Percentiles rank a stretch among this genome's conserved stretches.
Conservation (phyloP, 108 stramenopile genomes). For the Discostella pseudostelligera region DNA sequence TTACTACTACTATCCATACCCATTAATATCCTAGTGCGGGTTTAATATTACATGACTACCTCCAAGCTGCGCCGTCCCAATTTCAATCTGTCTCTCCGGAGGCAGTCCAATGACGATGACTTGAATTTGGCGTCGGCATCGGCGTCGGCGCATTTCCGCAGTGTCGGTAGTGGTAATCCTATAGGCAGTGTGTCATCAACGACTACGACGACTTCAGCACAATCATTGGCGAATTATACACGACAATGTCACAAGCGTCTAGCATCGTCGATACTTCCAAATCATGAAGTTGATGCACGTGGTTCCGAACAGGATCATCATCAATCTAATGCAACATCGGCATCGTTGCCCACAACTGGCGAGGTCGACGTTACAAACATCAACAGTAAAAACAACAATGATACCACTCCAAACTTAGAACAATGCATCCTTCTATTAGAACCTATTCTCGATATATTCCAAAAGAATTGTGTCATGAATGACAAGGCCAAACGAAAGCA, state of each 20-base stretch:
- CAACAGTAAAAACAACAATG: neutral
- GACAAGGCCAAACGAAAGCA: neutral
- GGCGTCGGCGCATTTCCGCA: neutral
- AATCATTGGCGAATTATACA: conserved; percentile 4
- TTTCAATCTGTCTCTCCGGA: neutral
- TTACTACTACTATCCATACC: too few species aligned
- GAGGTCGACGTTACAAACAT: neutral
- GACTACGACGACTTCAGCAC: neutral
- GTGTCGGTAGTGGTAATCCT: neutral
- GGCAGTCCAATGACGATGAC: neutral
- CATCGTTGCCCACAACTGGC: neutral
- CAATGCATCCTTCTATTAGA: conserved; percentile 16
- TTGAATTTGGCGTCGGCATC: neutral
- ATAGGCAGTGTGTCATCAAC: neutral
- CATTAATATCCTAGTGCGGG: neutral
- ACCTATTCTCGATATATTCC: conserved; percentile 4
- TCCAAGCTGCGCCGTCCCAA: conserved; percentile 10
- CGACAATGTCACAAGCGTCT: conserved; percentile 4
- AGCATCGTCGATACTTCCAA: neutral
- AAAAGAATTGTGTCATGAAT: conserved; percentile 10
- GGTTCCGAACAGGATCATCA: neutral
- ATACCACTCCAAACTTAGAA: conserved; percentile 9
- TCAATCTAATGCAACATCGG: neutral
- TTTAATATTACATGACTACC: neutral
- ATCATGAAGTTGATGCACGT: neutral